phyloP scores from a whole-genome alignment of 83 land plant genomes.

The Diphasiastrum complanatum region DNA sequence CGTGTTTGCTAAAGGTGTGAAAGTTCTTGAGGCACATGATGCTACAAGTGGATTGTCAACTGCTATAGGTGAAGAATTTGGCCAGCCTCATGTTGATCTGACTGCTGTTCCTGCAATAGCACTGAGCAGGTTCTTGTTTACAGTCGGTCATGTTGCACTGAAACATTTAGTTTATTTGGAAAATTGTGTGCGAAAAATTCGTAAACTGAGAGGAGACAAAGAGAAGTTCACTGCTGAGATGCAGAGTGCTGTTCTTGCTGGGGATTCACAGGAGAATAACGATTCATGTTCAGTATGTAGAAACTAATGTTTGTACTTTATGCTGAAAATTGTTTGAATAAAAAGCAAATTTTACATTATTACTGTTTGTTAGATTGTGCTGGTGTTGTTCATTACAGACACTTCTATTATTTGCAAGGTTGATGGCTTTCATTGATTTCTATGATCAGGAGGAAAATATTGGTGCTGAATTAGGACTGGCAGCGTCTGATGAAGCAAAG shows the following conservation, averaged over 20 bases:
- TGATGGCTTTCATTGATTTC: constrained; percentile 14
- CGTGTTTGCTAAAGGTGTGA: constrained; percentile 34
- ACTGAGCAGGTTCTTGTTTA: constrained; percentile 74
- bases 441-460: constrained; percentile 54
- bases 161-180: constrained; percentile 90
- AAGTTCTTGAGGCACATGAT: constrained; percentile 9
- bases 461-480: constrained; percentile 81
- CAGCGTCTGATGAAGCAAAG: constrained; percentile 81
- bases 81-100: constrained; percentile 31
- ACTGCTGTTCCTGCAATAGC: constrained; percentile 3
- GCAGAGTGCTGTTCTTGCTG: constrained; percentile 27
- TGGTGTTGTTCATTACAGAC: no score
- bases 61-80: constrained; percentile 7
- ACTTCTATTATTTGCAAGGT: no score
- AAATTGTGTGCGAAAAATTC: constrained; percentile 58
- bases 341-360: no score
- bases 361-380: no score
- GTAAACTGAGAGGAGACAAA: constrained; percentile 59
- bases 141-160: constrained; percentile 71
- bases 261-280: no score
- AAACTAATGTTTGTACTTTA: no score
- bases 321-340: no score
- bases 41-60: constrained; percentile 13
- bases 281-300: no score
- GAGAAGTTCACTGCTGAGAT: constrained; percentile 39